Evolutionary conservation across 2,329 filamentous ascomycete genomes (phyloP), one percentile per base, ranked within the genome.

Genomic region (Diplodia sapinea): DNA sequence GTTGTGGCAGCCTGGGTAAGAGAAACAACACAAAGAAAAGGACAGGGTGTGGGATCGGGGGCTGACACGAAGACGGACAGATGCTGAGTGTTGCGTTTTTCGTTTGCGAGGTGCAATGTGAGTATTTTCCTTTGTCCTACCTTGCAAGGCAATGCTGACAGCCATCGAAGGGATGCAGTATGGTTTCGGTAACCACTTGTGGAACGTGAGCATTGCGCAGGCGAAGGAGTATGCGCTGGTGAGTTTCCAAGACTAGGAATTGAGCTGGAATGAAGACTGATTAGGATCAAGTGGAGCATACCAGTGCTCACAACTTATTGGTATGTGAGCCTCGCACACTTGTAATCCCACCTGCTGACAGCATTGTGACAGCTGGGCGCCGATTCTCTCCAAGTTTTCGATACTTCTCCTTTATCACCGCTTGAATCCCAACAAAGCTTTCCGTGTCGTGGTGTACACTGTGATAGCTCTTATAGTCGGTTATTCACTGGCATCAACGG

Each of bases 1-100:
- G 49, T 65, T 40, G 51, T 52, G 38, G 49, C 62, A 23, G 62
- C 62, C 8, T 55, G 49, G 62, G 62, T 65, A 47, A 65, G 62
- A 40, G 12, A 15, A 11, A 11, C 20, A 15, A 36, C 15, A 51
- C 9, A 7, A n/a, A 38, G 26, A 15, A 9, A 17, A 36, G 17
- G 40, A 26, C 11, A 36, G 12, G 38, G 9, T 12, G 0, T 12
- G 40, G 12, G 17, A 29, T 9, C 26, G 9, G 17, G 12, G 38
- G 8, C 57, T 62, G 57, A 62, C 23, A 8, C 17, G 15, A 38
- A 38, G 20, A 7, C 4, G 12, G 7, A 23, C 9, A 65, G 62
- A 29, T 55, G 31, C 12, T 55, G 33, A 65, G 51, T 49, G 20
- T 65, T 33, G 62, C 29, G 15, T 65, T 52, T 36, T 52, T 55